Evolutionary conservation across 495 filamentous ascomycete species (phyloP), one percentile per base, ranked within the genome.

Genomic region (Aspergillus mulundensis): DNA sequence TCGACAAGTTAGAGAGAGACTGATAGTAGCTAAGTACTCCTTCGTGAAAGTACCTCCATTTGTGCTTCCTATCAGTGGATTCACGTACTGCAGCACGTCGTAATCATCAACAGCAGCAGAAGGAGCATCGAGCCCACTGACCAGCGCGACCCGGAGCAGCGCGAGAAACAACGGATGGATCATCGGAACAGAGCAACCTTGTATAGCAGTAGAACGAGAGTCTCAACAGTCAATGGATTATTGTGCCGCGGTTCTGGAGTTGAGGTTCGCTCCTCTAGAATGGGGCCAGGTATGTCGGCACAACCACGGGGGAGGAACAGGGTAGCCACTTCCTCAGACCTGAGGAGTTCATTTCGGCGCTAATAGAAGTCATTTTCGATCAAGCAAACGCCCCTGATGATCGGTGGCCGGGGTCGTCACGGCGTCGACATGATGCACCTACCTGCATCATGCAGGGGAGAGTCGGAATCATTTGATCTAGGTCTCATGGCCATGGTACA

Each of bases 41-140:
- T 41, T 3, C 2, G 24, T 40, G 15, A 25, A 25, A 49, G 47
- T 71, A 72, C 86, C 86, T 61, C 83, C 82, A 61, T 83, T 81
- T 15, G 70, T 77, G 55, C 74, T 83, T 45, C 83, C 83, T 65
- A 85, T 83, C 51, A 85, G 72, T 24, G 81, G 82, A 56, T 84
- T 69, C 15, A 84, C 61, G 54, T 81, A 80, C 59, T 75, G 70
- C 1, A 78, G 60, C 1, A 76, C 72, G 65, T 78, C 75, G 25
- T 77, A 75, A 49, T 73, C 61, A 18, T 68, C 61, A 12, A 60
- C 50, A 10, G 50, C 18, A 0, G 54, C 10, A 8, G 55, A 38
- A 45, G 57, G 28, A 21, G 58, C n/a, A 7, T 52, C 15, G 47
- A 28, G 60, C 32, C 60, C 46, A 18, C 53, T 59, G 30, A 45